Conservation (phyloP, 208 protist genomes). For the Acanthamoeba lenticulata region DNA sequence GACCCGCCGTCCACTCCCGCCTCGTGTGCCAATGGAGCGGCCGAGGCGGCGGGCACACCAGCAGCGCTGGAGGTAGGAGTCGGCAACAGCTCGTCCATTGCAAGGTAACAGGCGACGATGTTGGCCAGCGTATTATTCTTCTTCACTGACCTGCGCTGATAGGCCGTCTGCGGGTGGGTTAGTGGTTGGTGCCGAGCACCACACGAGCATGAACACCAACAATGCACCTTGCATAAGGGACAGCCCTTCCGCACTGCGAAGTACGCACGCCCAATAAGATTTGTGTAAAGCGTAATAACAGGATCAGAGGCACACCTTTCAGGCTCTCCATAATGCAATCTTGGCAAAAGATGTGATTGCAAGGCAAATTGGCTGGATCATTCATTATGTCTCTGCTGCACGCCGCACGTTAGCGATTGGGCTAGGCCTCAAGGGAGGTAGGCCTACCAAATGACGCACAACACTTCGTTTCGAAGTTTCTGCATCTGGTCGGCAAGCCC, state of each 20-base stretch:
- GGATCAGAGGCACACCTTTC: background rate
- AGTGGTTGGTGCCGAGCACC: background rate
- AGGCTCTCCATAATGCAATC: background rate
- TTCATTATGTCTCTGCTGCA: background rate
- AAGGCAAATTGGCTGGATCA: background rate
- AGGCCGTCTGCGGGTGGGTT: background rate
- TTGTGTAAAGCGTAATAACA: too few relatives aligned
- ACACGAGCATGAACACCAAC: background rate
- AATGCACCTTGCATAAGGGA: background rate
- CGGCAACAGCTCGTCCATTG: background rate
- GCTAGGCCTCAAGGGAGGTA: background rate
- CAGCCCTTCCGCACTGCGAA: background rate
- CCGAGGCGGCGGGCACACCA: background rate
- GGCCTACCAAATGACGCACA: background rate
- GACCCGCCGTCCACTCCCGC: too few relatives aligned
- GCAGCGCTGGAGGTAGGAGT: background rate
- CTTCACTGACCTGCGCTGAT: background rate
- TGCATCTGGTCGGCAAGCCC: background rate
- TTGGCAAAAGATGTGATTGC: background rate
- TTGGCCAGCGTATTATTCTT: background rate
- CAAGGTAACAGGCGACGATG: background rate
- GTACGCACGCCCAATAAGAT: background rate
- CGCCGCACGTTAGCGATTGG: background rate
- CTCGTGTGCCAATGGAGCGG: too few relatives aligned
- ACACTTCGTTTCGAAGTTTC: background rate